Conservation (phyloP, 192 early-diverging fungal species). For the Allomyces macrogynus region DNA sequence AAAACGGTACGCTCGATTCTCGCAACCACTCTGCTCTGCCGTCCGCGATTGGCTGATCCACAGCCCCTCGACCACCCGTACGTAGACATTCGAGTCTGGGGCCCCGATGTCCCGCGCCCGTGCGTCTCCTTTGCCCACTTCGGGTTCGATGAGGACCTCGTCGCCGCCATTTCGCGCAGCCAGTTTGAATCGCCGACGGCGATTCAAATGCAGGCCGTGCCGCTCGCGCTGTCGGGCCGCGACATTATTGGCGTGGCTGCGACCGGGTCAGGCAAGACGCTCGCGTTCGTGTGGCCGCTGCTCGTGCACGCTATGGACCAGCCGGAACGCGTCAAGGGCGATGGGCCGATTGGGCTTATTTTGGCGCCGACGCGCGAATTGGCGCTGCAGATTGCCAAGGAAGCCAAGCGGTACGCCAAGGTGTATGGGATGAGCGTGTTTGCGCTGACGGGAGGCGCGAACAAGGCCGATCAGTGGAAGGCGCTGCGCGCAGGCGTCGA, state of each 20-base stretch:
- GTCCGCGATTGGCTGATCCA: neutral
- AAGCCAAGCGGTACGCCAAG: constrained; percentile 63
- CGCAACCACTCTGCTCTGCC: neutral
- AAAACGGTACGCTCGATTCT: constrained; percentile 15
- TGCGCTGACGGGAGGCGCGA: constrained; percentile 59
- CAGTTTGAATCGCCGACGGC: constrained; percentile 52
- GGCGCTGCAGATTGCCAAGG: constrained; percentile 55
- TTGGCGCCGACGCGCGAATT: constrained; percentile 62
- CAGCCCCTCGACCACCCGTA: neutral
- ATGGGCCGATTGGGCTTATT: constrained; percentile 62
- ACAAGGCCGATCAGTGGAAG: constrained; percentile 67
- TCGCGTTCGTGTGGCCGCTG: constrained; percentile 67
- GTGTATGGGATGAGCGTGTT: constrained; percentile 42
- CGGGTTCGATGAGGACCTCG: constrained; percentile 49
- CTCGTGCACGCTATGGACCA: constrained; percentile 73
- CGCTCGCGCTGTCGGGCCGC: constrained; percentile 51
- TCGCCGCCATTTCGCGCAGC: constrained; percentile 33
- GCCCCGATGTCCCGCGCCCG: constrained; percentile 38
- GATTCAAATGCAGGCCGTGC: constrained; percentile 60
- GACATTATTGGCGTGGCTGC: constrained; percentile 71
- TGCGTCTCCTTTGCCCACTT: constrained; percentile 74
- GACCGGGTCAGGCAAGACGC: constrained; percentile 74
- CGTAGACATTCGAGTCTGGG: constrained; percentile 43
- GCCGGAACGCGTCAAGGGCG: constrained; percentile 42
- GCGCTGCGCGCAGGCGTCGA: constrained; percentile 46